phyloP scores from a whole-genome alignment of 129 eudicot species.

The Centrapalus pauciflorus region DNA sequence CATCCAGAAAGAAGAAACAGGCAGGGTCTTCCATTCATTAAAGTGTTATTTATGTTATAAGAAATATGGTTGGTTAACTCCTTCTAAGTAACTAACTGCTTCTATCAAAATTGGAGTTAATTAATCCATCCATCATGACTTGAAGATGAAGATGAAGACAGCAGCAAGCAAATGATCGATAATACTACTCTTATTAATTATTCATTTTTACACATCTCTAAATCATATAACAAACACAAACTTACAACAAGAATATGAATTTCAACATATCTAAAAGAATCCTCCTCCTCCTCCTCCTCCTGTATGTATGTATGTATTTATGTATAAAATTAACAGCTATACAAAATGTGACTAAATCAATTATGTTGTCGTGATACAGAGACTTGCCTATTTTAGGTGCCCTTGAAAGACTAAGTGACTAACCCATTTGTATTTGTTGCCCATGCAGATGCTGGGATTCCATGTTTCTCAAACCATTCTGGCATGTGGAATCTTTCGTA shows the following conservation, averaged over 20 bases:
- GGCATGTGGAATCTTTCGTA: slow-evolving; percentile 90
- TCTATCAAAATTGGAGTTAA: no score
- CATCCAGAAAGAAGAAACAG: no score
- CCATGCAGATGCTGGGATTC: slow-evolving; percentile 71
- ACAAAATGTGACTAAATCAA: slow-evolving; percentile 37
- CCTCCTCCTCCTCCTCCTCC: slow-evolving; percentile 17
- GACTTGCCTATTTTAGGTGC: slow-evolving; percentile 18
- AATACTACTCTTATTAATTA: no score
- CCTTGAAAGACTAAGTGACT: slow-evolving; percentile 22
- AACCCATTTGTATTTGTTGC: no score
- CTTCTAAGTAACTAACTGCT: no score
- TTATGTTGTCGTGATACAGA: slow-evolving; percentile 26
- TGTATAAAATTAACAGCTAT: slow-evolving; percentile 36
- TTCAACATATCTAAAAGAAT: slow-evolving; percentile 23
- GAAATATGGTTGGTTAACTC: no score
- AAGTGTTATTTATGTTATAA: no score
- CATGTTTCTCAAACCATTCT: slow-evolving; percentile 96
- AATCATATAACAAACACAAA: slow-evolving; percentile 25
- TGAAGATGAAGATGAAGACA: no score
- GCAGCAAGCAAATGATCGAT: no score
- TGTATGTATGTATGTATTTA: no score
- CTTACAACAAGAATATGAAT: slow-evolving; percentile 34
- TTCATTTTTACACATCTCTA: slow-evolving; percentile 25
- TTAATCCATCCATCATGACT: no score
- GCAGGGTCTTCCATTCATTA: no score